phyloP scores from a whole-genome alignment of 2,329 filamentous ascomycete genomes.

The Monilinia fructicola region DNA sequence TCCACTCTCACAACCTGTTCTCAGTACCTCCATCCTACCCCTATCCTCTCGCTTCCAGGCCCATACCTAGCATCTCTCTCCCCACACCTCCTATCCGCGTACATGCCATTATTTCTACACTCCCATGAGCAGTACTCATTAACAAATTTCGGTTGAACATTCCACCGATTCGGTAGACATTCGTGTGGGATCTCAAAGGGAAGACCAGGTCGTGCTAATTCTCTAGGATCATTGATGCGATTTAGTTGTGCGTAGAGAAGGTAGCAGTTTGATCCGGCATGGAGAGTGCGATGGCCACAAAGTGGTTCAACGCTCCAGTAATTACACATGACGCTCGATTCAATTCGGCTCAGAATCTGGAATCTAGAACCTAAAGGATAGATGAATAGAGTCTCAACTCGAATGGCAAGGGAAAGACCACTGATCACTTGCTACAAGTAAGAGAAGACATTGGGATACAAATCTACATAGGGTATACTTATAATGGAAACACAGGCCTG shows the following conservation, averaged over 20 bases:
- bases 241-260: slow-evolving; percentile 38
- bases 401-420: neutral
- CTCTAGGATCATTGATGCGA: slow-evolving; percentile 38
- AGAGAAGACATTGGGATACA: slow-evolving; percentile 6
- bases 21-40: slow-evolving; percentile 39
- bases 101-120: slow-evolving; percentile 38
- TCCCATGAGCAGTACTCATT: slow-evolving; percentile 35
- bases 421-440: slow-evolving; percentile 4
- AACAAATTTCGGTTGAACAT: slow-evolving; percentile 29
- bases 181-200: slow-evolving; percentile 36
- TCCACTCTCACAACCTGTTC: neutral
- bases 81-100: slow-evolving; percentile 33
- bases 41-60: slow-evolving; percentile 36
- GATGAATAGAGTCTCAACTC: slow-evolving; percentile 21
- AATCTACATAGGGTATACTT: slow-evolving; percentile 5
- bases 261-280: slow-evolving; percentile 38
- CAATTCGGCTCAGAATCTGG: neutral
- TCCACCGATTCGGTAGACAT: slow-evolving; percentile 35
- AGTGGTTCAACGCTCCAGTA: slow-evolving; percentile 35
- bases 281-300: slow-evolving; percentile 38
- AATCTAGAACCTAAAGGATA: neutral
- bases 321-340: slow-evolving; percentile 35
- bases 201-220: slow-evolving; percentile 27
- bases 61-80: slow-evolving; percentile 35
- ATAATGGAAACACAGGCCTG: slow-evolving; percentile 20